Conservation (phyloP, 306 rosid species). For the Glycine soja region DNA sequence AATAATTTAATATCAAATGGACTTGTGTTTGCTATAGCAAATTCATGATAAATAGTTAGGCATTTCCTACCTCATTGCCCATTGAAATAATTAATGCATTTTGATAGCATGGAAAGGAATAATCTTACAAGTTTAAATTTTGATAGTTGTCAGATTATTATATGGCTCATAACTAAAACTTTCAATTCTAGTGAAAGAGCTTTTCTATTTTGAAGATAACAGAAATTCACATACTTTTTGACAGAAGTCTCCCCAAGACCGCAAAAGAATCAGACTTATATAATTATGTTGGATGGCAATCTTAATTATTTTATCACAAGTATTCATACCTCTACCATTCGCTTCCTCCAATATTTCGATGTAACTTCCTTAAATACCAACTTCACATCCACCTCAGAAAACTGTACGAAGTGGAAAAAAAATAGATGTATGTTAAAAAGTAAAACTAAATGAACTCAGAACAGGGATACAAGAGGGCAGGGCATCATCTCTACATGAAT, state of each 20-base stretch:
- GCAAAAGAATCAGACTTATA: background rate
- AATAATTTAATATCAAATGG: too few species aligned
- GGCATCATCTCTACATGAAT: conserved; percentile 32
- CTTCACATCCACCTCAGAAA: conserved; percentile 95
- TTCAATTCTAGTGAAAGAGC: background rate
- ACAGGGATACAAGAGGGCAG: conserved; percentile 23
- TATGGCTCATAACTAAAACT: background rate
- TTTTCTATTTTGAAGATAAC: conserved; percentile 27
- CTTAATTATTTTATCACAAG: conserved; percentile 35
- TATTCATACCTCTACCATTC: conserved; percentile 90
- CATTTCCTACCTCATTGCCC: too few species aligned
- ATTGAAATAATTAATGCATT: too few species aligned
- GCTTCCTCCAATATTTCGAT: conserved; percentile 79
- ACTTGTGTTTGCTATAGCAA: too few species aligned
- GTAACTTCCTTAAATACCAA: conserved; percentile 93
- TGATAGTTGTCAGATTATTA: background rate
- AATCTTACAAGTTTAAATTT: too few species aligned
- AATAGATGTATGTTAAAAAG: conserved; percentile 19
- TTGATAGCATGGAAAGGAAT: too few species aligned
- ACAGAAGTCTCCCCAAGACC: conserved; percentile 30
- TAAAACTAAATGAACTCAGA: conserved; percentile 13
- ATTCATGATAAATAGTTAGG: too few species aligned
- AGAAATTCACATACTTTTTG: background rate
- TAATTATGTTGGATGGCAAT: conserved; percentile 26
- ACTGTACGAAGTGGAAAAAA: conserved; percentile 58